Base-by-base conservation (phyloP, 805 yeast genomes). In the Sugiyamaella marilandica region DNA sequence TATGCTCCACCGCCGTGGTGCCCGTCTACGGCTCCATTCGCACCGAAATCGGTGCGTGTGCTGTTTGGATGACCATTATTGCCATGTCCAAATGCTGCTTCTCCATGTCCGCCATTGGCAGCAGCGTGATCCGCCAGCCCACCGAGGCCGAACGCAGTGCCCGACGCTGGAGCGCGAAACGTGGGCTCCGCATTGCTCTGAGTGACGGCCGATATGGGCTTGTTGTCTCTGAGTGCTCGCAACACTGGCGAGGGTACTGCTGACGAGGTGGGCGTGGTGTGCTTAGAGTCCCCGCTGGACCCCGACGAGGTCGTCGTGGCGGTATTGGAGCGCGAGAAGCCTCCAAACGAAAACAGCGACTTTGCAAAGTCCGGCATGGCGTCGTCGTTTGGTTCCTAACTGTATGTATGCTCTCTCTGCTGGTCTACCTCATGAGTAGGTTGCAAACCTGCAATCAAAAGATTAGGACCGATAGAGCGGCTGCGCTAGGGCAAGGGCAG, bases 341-440 rank as follows among this genome's bases (percentile, higher is more conserved):
- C 55, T 16, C 60, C 55, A 33, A 60, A 60, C 14, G 61, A 57
- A 41, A 60, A 60, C 39, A 60, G 43, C 19, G 58, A 53, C 50
- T 54, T 59, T 2, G 62, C 57, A 47, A 60, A 60, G 41, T 59
- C 62, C 16, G 60, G 60, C 62, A 59, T 58, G 21, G 34, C 47
- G 34, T n/a, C 33, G 21, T 45, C 19, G 10, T 31, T 24, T 3
- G 29, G 29, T 24, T 5, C n/a, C 29, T 24, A 24, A 16, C 37
- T 34, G 37, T 34, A 8, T n/a, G 19, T 16, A 24, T 39, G 24
- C 43, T 39, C 43, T 3, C 29, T 5, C 29, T 39, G 16, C 19
- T 16, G 43, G 14, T 21, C 43, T 39, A 39, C 43, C 43, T n/a
- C 43, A 39, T 39, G 43, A 5, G 43, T 21, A 39, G 43, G 39